Evolutionary conservation across 2,329 filamentous ascomycete genomes (phyloP), one percentile per base, ranked within the genome.

Genomic region (Pseudogymnoascus pannorum): DNA sequence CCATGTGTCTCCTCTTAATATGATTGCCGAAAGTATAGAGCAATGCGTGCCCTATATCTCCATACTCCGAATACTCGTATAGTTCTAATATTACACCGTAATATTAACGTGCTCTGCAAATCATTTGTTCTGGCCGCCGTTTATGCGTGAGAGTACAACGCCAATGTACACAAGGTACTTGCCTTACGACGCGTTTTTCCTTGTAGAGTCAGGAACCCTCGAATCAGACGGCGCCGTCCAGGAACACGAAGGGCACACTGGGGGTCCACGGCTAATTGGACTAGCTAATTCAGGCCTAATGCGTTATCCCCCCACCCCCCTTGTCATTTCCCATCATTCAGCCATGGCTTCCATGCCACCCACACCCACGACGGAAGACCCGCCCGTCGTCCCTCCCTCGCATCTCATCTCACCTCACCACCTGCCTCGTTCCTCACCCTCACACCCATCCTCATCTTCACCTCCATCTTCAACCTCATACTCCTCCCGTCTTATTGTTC

Each of bases 281-380:
- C 48, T 54, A 54, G 48, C 48, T 54, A 5, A 54, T 31, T 54
- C 31, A 24, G 48, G 48, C 48, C 48, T 54, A 54, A 54, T 54
- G 48, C 48, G 48, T 18, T 54, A 54, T 31, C 48, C 9, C 12
- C 11, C 42, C n/a, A 6, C 48, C 40, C 44, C 44, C 44, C 44
- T 31, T 54, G 44, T 54, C 44, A 54, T 54, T 54, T 54, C 48
- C 26, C 12, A 54, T 31, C 48, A 54, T 54, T 54, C 48, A 54
- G 48, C 48, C 48, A 54, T 31, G 48, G 48, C 48, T 54, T 54
- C 48, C 48, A 54, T 54, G 48, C 48, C 48, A 26, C 44, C 44
- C 44, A 54, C 44, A 5, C 44, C 42, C 4, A 11, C 44, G 44
- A 54, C 44, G 44, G 44, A 22, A 51, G 44, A 51, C 44, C 44